These are phyloP conservation scores for Rosellinia necatrix DNA, from an alignment of 2,329 filamentous ascomycete species.

Conservation along the genomic window DNA sequence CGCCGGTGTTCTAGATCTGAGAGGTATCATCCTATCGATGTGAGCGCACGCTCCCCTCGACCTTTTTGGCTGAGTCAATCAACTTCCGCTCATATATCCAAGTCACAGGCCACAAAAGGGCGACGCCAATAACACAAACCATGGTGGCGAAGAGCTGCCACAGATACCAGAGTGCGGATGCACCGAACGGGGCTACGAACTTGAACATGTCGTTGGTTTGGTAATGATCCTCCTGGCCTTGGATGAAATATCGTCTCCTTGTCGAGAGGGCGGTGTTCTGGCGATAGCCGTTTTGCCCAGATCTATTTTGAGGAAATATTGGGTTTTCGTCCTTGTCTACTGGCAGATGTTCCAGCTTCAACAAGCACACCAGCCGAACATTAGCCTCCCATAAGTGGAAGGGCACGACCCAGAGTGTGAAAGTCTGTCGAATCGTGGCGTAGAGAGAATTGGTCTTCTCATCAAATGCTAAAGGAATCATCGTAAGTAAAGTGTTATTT, in stretches of 20 bases:
- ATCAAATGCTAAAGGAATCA: constrained; percentile 64
- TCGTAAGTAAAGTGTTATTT: background rate
- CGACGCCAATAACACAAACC: constrained; percentile 65
- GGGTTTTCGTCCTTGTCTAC: constrained; percentile 30
- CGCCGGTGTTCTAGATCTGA: no score
- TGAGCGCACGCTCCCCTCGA: background rate
- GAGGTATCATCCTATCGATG: background rate
- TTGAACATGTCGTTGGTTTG: constrained; percentile 76
- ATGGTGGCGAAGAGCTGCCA: constrained; percentile 70
- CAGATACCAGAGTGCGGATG: constrained; percentile 53
- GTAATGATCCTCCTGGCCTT: constrained; percentile 80
- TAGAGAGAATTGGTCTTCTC: constrained; percentile 69
- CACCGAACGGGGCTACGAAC: constrained; percentile 68
- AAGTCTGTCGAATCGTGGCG: constrained; percentile 73
- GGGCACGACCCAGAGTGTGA: constrained; percentile 77
- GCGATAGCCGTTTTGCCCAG: constrained; percentile 30
- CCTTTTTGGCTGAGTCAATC: background rate
- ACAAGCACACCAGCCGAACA: constrained; percentile 70
- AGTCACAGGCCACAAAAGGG: constrained; percentile 36
- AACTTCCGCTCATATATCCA: constrained; percentile 6
- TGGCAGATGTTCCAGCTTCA: constrained; percentile 60
- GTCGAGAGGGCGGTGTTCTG: constrained; percentile 27
- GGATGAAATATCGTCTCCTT: constrained; percentile 68
- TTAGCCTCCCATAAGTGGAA: constrained; percentile 65
- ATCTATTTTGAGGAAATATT: background rate